Percentiles rank a stretch among this genome's conserved stretches.
phyloP scores from a whole-genome alignment of 2,329 filamentous ascomycete genomes.

The Aspergillus fumigatus region DNA sequence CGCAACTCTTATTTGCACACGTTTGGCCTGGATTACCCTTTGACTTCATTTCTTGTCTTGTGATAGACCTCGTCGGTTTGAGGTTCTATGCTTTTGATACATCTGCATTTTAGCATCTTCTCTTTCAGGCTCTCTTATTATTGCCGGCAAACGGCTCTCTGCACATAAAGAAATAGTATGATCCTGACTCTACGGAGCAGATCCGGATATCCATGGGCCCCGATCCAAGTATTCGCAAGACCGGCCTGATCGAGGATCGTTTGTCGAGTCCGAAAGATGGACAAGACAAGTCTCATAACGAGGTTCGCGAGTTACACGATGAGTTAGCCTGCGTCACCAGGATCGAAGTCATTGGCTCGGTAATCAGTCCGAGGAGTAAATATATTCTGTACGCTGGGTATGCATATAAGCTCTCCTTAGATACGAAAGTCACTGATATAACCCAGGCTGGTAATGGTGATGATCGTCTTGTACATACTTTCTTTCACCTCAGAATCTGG shows the following conservation, averaged over 20 bases:
- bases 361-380: slow-evolving; percentile 27
- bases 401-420: background rate
- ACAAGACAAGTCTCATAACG: too few relatives aligned
- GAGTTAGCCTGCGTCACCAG: slow-evolving; percentile 12
- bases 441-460: slow-evolving; percentile 25
- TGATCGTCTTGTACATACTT: slow-evolving; percentile 25
- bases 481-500: too few relatives aligned
- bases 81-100: background rate
- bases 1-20: background rate
- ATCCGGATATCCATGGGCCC: too few relatives aligned
- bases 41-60: background rate
- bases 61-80: too few relatives aligned
- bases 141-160: too few relatives aligned
- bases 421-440: slow-evolving; percentile 2
- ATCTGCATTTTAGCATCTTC: background rate
- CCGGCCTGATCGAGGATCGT: too few relatives aligned
- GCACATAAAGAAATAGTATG: background rate
- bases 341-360: slow-evolving; percentile 25
- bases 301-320: too few relatives aligned
- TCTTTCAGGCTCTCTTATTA: background rate
- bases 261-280: too few relatives aligned
- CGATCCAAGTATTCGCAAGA: too few relatives aligned
- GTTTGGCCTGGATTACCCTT: background rate
- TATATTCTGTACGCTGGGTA: slow-evolving; percentile 27
- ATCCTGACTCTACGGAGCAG: too few relatives aligned